Percentiles rank a stretch among this genome's conserved stretches.
These are phyloP conservation scores for Rhodomyrtus psidioides DNA, from an alignment of 441 rosid species.

Conservation along the genomic window DNA sequence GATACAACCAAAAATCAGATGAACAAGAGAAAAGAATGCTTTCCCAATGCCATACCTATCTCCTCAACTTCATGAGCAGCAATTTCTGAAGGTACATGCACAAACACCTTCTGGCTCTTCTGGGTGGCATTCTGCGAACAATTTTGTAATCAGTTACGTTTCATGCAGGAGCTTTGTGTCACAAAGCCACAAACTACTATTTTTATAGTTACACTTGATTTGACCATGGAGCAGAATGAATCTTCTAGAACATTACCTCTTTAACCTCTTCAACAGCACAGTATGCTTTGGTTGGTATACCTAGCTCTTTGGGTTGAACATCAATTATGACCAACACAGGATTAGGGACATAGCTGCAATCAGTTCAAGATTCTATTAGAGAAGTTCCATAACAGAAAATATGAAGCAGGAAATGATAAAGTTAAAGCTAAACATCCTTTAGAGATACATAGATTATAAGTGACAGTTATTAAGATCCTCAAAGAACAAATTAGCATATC, in stretches of 20 bases:
- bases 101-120: conserved; percentile 89
- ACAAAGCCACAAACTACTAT: not conserved
- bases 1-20: not conserved
- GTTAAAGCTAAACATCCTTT: not conserved
- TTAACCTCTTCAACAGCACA: conserved; percentile 85
- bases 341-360: conserved; percentile 67
- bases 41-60: conserved; percentile 39
- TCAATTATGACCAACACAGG: conserved; percentile 84
- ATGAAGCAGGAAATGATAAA: not conserved
- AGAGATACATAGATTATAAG: not conserved
- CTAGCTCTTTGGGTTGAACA: conserved; percentile 76
- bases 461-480: not conserved
- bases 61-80: conserved; percentile 89
- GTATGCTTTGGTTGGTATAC: conserved; percentile 81
- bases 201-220: not conserved
- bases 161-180: not conserved
- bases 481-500: not conserved
- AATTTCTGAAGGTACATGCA: conserved; percentile 81
- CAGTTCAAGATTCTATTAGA: not conserved
- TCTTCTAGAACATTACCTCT: conserved; percentile 38
- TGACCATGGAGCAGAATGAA: not conserved
- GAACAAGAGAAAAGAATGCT: not conserved
- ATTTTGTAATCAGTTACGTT: not conserved
- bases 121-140: conserved; percentile 77
- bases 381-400: not conserved